A percentile compares a stretch with the other conserved stretches of the same genome.
phyloP scores from a whole-genome alignment of 75 land plant species.

The Pinus taeda region DNA sequence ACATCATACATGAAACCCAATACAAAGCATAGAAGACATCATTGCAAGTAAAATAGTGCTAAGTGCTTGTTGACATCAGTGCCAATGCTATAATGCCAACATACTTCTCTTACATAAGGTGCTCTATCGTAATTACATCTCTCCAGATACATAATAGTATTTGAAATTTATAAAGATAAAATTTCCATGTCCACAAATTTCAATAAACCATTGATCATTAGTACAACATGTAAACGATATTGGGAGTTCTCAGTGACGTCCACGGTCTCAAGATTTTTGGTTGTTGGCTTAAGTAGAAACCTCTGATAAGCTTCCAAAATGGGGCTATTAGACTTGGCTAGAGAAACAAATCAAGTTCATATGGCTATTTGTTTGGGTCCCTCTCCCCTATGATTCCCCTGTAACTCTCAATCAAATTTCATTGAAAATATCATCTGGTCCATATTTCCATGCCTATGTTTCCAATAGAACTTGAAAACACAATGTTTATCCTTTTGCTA shows the following conservation, averaged over 20 bases:
- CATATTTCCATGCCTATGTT: conserved; percentile 77
- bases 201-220: conserved; percentile 62
- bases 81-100: too few species aligned
- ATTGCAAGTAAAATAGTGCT: too few species aligned
- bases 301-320: conserved; percentile 57
- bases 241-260: conserved; percentile 43
- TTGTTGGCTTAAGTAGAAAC: conserved; percentile 47
- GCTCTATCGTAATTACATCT: conserved; percentile 46
- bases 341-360: conserved; percentile 68
- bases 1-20: too few species aligned
- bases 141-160: conserved; percentile 49
- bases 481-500: conserved; percentile 73
- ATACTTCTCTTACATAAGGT: conserved; percentile 35
- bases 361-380: conserved; percentile 59
- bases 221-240: conserved; percentile 58
- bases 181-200: conserved; percentile 44
- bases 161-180: too few species aligned
- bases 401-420: conserved; percentile 55
- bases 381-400: conserved; percentile 61
- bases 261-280: conserved; percentile 37
- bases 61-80: too few species aligned
- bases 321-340: conserved; percentile 48
- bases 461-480: conserved; percentile 89
- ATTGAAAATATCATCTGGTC: conserved; percentile 58
- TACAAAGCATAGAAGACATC: too few species aligned